Percentiles rank a stretch among this genome's conserved stretches.
Conservation (phyloP, 768 basidiomycete species). For the Kwoniella heveanensis region DNA sequence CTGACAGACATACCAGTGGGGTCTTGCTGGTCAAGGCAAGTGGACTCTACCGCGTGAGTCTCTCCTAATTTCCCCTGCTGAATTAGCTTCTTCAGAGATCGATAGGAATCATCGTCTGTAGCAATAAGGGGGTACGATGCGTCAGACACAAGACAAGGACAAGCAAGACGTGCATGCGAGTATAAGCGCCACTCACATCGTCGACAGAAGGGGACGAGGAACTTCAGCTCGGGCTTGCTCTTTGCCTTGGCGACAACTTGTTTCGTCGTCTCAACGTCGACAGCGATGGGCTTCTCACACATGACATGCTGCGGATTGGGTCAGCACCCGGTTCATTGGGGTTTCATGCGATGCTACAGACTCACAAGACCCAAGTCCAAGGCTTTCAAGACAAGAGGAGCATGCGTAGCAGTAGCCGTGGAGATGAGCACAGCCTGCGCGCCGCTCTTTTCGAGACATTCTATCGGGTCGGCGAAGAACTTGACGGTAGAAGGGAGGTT, state of each 20-base stretch:
- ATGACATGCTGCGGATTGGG: conserved; percentile 22
- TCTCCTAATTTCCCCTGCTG: conserved; percentile 18
- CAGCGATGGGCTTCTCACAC: conserved; percentile 34
- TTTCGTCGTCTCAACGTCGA: conserved; percentile 22
- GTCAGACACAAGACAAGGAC: no score
- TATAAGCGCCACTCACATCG: conserved; percentile 27
- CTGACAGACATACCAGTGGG: conserved; percentile 6
- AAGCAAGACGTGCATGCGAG: not conserved
- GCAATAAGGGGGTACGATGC: no score
- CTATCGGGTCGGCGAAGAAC: conserved; percentile 14
- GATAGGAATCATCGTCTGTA: no score
- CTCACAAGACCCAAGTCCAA: conserved; percentile 26
- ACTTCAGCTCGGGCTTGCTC: conserved; percentile 21
- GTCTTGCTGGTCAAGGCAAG: conserved; percentile 26
- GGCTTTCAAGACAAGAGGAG: conserved; percentile 22
- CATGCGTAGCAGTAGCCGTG: conserved; percentile 29
- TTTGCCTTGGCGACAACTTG: conserved; percentile 23
- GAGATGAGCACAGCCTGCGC: conserved; percentile 32
- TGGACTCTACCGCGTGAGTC: conserved; percentile 24
- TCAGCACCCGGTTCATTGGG: no score
- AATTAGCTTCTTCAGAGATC: conserved; percentile 13
- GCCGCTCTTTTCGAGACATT: conserved; percentile 13
- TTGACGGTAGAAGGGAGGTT: conserved; percentile 11
- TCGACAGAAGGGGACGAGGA: conserved; percentile 28
- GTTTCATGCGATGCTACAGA: no score